Percentiles rank a stretch among this genome's conserved stretches.
Conservation (phyloP, 164 flowering plant species). For the Warburgia ugandensis region DNA sequence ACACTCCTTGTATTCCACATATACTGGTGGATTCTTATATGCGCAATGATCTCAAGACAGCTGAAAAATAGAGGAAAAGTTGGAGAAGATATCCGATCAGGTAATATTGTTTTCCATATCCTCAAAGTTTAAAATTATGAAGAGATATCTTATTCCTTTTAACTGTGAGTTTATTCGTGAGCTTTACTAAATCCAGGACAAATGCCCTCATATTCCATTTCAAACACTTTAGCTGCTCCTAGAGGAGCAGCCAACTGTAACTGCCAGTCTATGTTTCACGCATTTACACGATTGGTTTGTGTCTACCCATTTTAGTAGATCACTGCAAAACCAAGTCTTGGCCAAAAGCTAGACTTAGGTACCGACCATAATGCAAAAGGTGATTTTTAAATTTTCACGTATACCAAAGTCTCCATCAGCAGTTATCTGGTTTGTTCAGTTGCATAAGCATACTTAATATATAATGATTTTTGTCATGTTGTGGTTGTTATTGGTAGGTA, state of each 20-base stretch:
- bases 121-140: not conserved
- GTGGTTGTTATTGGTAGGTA: not conserved
- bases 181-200: not conserved
- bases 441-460: not conserved
- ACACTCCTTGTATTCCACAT: constrained; percentile 78
- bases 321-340: not conserved
- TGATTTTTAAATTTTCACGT: not conserved
- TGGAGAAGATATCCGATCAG: constrained; percentile 95
- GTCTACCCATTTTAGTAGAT: not conserved
- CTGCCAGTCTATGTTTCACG: too few species aligned
- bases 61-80: constrained; percentile 80
- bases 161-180: not conserved
- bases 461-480: not conserved
- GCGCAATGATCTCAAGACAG: constrained; percentile 63
- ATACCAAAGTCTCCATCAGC: not conserved
- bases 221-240: not conserved
- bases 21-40: constrained; percentile 95
- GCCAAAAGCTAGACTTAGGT: not conserved
- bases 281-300: too few species aligned
- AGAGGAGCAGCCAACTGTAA: too few species aligned
- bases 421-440: too few species aligned
- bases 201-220: not conserved
- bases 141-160: not conserved
- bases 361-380: not conserved
- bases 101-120: constrained; percentile 21